Base-by-base conservation (phyloP, 2,329 filamentous ascomycete genomes). In the Erysiphe neolycopersici region DNA sequence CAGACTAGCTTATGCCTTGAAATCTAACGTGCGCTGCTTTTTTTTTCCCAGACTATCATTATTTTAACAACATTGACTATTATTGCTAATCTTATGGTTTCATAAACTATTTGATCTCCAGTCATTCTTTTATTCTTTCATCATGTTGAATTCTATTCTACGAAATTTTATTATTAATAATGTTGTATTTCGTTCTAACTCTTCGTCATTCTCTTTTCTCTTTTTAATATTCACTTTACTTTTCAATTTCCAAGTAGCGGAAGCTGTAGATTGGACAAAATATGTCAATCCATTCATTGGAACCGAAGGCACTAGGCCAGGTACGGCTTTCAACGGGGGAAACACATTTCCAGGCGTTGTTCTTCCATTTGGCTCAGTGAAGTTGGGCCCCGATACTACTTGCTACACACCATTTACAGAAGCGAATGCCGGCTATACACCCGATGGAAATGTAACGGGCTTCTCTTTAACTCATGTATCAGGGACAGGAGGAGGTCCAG, bases 341-440 rank as follows among this genome's bases (percentile, higher is more conserved):
- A 50, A 50, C 33, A 48, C 45, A 1, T 50, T 51, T 31, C 44
- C 48, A 5, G 50, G 50, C 1, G 50, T 47, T 9, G 42, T 45
- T 16, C 37, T 49, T 2, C 50, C 50, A 14, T 51, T 51, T 44
- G 50, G 47, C 16, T 47, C 48, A 35, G 49, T 49, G 6, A 52
- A 49, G 33, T 31, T 52, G 16, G 50, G 47, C 13, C 42, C 49
- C 12, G 50, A 52, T 46, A 42, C 32, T 16, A 45, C 44, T 10
- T 45, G 38, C 26, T 45, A 37, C 16, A 42, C 32, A 9, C 26
- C 47, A 10, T 48, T 43, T 31, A 42, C 32, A 35, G 48, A 48
- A 29, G 41, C 44, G 6, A 65, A 69, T 48, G 70, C 67, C 1
- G 68, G 68, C 32, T 68, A 66, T 48, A 59, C 60, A 32, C 44